A percentile compares a stretch with the other conserved stretches of the same genome.
Conservation (phyloP, 306 rosid species). For the Hylodesmum podocarpum region DNA sequence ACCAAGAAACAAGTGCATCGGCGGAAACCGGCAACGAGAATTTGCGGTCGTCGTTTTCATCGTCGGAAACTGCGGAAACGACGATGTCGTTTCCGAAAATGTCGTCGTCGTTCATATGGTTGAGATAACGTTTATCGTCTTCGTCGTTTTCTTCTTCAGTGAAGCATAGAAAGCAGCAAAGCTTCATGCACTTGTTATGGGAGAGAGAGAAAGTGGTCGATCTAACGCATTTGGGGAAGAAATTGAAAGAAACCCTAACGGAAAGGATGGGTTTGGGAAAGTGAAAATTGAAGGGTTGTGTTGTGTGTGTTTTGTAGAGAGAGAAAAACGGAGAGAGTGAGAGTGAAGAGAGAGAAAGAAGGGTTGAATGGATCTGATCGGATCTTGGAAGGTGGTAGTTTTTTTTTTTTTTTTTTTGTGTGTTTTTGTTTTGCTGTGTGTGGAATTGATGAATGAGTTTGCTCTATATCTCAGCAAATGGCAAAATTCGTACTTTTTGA, state of each 20-base stretch:
- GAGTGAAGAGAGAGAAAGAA: background rate
- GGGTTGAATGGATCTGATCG: conserved; percentile 64
- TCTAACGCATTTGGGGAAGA: conserved; percentile 51
- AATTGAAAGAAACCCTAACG: conserved; percentile 60
- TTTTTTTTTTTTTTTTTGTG: no score
- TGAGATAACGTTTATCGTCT: conserved; percentile 24
- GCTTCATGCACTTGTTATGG: conserved; percentile 83
- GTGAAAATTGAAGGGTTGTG: background rate
- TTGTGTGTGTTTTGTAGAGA: no score
- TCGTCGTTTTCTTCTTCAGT: conserved; percentile 51
- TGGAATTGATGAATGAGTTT: no score
- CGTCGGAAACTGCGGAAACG: background rate
- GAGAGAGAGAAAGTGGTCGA: no score
- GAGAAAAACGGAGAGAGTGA: background rate
- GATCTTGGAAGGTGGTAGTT: conserved; percentile 57
- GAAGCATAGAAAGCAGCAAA: conserved; percentile 78
- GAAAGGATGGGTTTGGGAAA: background rate
- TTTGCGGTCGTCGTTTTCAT: background rate
- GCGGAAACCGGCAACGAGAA: conserved; percentile 24
- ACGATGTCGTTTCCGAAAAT: conserved; percentile 37
- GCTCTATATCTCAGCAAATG: conserved; percentile 19
- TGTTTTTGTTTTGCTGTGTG: no score
- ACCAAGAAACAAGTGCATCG: conserved; percentile 37
- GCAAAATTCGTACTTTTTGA: background rate
- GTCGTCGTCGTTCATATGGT: conserved; percentile 44